Percentiles rank a stretch among this genome's conserved stretches.
These are phyloP conservation scores for Vishniacozyma victoriae DNA, from an alignment of 768 basidiomycete species.

Conservation along the genomic window DNA sequence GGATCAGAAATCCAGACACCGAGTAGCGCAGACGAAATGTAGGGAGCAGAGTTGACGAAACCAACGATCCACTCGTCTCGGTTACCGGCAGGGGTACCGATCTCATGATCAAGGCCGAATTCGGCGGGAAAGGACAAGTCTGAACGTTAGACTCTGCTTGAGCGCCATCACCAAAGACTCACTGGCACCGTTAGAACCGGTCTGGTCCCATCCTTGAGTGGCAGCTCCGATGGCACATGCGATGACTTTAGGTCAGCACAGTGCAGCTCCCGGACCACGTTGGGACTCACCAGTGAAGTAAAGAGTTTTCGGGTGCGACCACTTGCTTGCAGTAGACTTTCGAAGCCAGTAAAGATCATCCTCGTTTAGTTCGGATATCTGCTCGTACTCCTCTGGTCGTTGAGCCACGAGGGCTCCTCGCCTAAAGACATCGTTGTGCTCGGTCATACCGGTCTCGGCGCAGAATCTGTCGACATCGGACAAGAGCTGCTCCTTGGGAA, in stretches of 20 bases:
- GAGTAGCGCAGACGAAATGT: slow-evolving; percentile 21
- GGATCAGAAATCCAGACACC: slow-evolving; percentile 49
- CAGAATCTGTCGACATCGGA: slow-evolving; percentile 13
- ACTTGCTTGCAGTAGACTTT: slow-evolving; percentile 14
- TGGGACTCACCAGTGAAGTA: slow-evolving; percentile 2
- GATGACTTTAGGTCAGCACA: no score
- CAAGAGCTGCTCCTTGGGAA: slow-evolving; percentile 12
- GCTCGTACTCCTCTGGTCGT: slow-evolving; percentile 15
- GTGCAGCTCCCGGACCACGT: neutral
- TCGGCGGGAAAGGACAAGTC: slow-evolving; percentile 33
- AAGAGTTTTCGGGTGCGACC: slow-evolving; percentile 24
- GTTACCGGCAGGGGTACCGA: slow-evolving; percentile 8
- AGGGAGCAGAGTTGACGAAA: slow-evolving; percentile 25
- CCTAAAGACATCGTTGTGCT: slow-evolving; percentile 9
- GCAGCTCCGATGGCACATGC: slow-evolving; percentile 21
- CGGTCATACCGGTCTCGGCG: slow-evolving; percentile 10
- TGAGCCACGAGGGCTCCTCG: slow-evolving; percentile 28
- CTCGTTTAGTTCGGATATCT: slow-evolving; percentile 19
- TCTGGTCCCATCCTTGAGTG: slow-evolving; percentile 16
- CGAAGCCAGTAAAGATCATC: no score
- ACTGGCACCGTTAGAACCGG: slow-evolving; percentile 21
- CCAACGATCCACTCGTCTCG: slow-evolving; percentile 34
- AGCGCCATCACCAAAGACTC: neutral
- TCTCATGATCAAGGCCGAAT: no score
- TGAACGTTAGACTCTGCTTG: neutral